Evolutionary conservation across 768 basidiomycete genomes (phyloP), one percentile per base, ranked within the genome.

Genomic region (Rhizopogon sp.): DNA sequence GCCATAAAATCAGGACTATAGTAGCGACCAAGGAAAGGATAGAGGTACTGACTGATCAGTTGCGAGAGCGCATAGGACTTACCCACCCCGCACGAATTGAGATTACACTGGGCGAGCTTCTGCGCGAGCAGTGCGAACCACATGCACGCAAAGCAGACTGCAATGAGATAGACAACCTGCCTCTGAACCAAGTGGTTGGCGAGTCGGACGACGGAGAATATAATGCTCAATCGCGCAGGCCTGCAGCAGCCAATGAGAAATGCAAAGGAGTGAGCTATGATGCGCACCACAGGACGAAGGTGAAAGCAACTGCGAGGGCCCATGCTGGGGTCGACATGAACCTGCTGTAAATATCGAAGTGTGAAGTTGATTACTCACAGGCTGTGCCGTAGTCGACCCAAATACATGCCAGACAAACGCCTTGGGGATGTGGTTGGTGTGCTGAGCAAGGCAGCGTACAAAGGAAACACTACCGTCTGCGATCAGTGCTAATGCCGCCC

Each of bases 211-310:
- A 66, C 56, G 14, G 66, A 68, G 28, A 60, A 9, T 31, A 68
- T 42, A 39, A 68, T 57, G 52, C 68, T 68, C 22, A 54, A 49
- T 11, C 67, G 62, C 53, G 62, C 60, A 7, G 53, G 49, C 67
- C 67, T 70, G 37, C 1, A 14, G 10, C 0, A 29, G 7, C 29
- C 3, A 16, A 7, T 58, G 20, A 66, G 53, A 28, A 46, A 33
- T 35, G 9, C n/a, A 20, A 41, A 5, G 1, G 8, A 16, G 10
- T 35, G 35, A 16, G 3, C 17, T 9, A 1, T 3, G 35, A n/a
- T 16, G 37, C 17, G n/a, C 22, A 67, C 68, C 66, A 67, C 6
- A 55, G 50, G 16, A 66, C 64, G 20, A 20, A 55, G 14, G 63
- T 29, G 5, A 66, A 63, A 3, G 29, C 43, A 2, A 70, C 0